Base-by-base conservation (phyloP, 2,329 filamentous ascomycete genomes). In the Fusarium solani-melongenae region DNA sequence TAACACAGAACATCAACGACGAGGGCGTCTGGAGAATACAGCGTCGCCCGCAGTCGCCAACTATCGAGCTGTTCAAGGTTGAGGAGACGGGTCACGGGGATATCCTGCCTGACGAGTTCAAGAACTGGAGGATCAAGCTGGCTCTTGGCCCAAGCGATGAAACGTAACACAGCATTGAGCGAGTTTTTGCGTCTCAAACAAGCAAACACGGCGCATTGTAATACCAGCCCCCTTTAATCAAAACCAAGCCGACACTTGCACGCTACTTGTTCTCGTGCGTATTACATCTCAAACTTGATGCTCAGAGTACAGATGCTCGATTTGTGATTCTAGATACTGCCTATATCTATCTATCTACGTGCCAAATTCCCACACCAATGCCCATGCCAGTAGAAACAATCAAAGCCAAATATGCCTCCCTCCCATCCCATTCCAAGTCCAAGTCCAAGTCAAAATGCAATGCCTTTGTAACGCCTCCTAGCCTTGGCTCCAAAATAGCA, bases 11-110 rank as follows among this genome's bases (percentile, higher is more conserved):
- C 1, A 90, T 92, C 22, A 90, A 86, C 20, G 92, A 94, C 57
- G 89, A 91, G 41, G 94, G 94, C 0, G 91, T 97, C 3, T 98
- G 94, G 93, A 90, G 92, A 70, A 94, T 99, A 78, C 86, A 90
- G 57, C 89, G 94, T 67, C 85, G 82, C 62, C 89, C 92, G 62
- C 89, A 89, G 41, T 88, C 89, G 0, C 86, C 89, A 2, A 82
- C 84, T 7, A 93, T 98, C 68, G 93, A 96, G 76, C 88, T 97
- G 1, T 92, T 89, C 82, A 91, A 89, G 78, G 84, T 95, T 6
- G 90, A 94, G 76, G 92, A 79, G 72, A 89, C 89, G 2, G 94
- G 94, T 0, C 91, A 93, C 71, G 94, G 94, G 1, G 87, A 89
- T 27, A 94, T 98, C 57, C 84, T 98, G 44, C 93, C 92, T 4